These are phyloP conservation scores for Grosmannia clavigera DNA, from an alignment of 2,329 filamentous ascomycete species.

Conservation along the genomic window DNA sequence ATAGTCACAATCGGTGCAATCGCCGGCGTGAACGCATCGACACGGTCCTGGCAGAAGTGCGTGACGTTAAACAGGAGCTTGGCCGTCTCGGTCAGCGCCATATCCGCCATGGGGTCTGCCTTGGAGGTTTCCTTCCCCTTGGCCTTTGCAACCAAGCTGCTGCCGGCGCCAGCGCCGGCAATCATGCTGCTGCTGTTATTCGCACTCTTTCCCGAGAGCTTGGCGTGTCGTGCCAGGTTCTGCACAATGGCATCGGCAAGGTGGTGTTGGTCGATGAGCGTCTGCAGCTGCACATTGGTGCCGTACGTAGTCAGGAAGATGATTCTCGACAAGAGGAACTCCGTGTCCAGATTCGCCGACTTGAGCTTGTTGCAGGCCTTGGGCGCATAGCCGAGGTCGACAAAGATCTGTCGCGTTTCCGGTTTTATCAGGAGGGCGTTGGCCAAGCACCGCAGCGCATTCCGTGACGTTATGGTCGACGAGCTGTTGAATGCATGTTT, in stretches of 20 bases:
- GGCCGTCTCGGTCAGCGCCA: slow-evolving; percentile 72
- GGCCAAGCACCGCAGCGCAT: slow-evolving; percentile 70
- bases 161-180: background rate
- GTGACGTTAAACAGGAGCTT: slow-evolving; percentile 86
- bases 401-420: slow-evolving; percentile 57
- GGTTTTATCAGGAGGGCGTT: slow-evolving; percentile 67
- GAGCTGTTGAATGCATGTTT: slow-evolving; percentile 60
- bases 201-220: slow-evolving; percentile 18
- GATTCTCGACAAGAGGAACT: slow-evolving; percentile 72
- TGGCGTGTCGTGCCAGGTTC: slow-evolving; percentile 60
- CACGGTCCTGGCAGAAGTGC: slow-evolving; percentile 54
- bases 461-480: slow-evolving; percentile 51
- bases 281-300: slow-evolving; percentile 52
- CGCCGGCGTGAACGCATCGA: slow-evolving; percentile 50
- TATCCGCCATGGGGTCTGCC: slow-evolving; percentile 52
- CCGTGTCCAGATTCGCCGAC: slow-evolving; percentile 65
- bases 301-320: slow-evolving; percentile 72
- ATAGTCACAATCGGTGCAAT: slow-evolving; percentile 61
- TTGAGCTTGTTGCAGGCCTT: slow-evolving; percentile 61
- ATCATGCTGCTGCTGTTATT: background rate
- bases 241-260: slow-evolving; percentile 56
- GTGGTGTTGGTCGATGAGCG: slow-evolving; percentile 52
- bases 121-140: slow-evolving; percentile 13
- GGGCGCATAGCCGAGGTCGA: slow-evolving; percentile 54
- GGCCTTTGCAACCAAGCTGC: slow-evolving; percentile 9